phyloP scores from a whole-genome alignment of 192 early-diverging fungal genomes.

The Coemansia sp. region DNA sequence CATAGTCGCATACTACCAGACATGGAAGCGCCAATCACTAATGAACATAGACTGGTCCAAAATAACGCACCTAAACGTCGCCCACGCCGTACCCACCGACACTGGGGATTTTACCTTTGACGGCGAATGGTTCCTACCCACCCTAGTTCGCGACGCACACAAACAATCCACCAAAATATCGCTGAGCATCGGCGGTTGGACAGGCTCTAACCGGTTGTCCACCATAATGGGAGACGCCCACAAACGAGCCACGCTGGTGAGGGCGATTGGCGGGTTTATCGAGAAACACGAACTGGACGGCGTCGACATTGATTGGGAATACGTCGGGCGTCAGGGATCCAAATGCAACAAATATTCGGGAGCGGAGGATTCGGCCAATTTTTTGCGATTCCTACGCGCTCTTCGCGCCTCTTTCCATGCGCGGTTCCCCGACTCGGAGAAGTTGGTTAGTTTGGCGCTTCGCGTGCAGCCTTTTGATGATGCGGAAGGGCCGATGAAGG shows the following conservation, averaged over 20 bases:
- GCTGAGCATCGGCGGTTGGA: conserved; percentile 73
- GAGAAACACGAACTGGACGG: conserved; percentile 60
- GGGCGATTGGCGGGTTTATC: conserved; percentile 58
- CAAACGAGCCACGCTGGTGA: conserved; percentile 58
- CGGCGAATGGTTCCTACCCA: conserved; percentile 56
- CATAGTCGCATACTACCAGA: conserved; percentile 49
- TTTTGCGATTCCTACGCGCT: conserved; percentile 39
- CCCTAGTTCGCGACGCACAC: conserved; percentile 52
- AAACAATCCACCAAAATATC: conserved; percentile 54
- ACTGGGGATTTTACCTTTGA: conserved; percentile 51
- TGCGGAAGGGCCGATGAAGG: conserved; percentile 51
- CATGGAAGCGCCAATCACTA: conserved; percentile 47
- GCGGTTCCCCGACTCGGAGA: conserved; percentile 35
- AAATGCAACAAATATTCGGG: conserved; percentile 55
- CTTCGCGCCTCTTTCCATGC: conserved; percentile 40
- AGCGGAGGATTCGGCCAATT: conserved; percentile 42
- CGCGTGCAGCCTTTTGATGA: conserved; percentile 61
- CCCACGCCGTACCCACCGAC: conserved; percentile 53
- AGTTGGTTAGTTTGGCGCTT: conserved; percentile 65
- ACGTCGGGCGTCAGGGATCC: conserved; percentile 57
- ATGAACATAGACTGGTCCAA: conserved; percentile 49
- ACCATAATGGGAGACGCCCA: conserved; percentile 53
- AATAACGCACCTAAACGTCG: conserved; percentile 48
- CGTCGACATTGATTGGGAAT: conserved; percentile 69
- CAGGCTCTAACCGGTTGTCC: conserved; percentile 65